Evolutionary conservation across 2,329 filamentous ascomycete species (phyloP), one percentile per base, ranked within the genome.

Genomic region (Paecilomyces sp.): DNA sequence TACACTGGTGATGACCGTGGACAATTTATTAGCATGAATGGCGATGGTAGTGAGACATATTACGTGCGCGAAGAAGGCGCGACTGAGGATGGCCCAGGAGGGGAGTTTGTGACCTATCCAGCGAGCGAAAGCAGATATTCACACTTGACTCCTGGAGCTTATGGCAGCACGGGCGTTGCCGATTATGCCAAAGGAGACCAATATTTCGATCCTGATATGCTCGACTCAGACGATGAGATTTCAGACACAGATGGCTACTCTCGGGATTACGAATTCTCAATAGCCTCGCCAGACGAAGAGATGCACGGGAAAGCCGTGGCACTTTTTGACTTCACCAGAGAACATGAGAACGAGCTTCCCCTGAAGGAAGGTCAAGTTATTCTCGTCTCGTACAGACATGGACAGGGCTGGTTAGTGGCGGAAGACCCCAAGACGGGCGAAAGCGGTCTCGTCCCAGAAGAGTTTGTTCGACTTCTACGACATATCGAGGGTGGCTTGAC

Each of bases 291-390:
- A 4, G 94, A 97, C 73, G 93, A 97, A 76, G 92, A 97, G 74
- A 97, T 97, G 85, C 92, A 97, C 70, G 94, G 94, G 55, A 96
- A 96, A 72, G 92, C 92, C 11, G 91, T 99, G 30, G 94, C 94
- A 6, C 81, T 99, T 24, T 99, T 96, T 72, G 92, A 97, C 72
- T 99, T 99, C 76, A 88, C 88, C 67, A 85, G 92, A 33, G 93
- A 97, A 75, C 97, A 97, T 72, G 92, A 97, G 73, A 99, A 97
- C 71, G 94, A 99, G 75, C 79, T 99, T 60, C 91, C 92, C 3
- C 79, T 99, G 54, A 87, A 91, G 0, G 94, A 99, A 76, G 94
- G 94, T 5, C 94, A 99, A 71, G 91, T 97, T 60, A 96, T 99
- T 59, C 89, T 94, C 80, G 92, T 99, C 25, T 96, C 91, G 15